phyloP scores from a whole-genome alignment of 768 basidiomycete species.

The Austroboletus festivus region DNA sequence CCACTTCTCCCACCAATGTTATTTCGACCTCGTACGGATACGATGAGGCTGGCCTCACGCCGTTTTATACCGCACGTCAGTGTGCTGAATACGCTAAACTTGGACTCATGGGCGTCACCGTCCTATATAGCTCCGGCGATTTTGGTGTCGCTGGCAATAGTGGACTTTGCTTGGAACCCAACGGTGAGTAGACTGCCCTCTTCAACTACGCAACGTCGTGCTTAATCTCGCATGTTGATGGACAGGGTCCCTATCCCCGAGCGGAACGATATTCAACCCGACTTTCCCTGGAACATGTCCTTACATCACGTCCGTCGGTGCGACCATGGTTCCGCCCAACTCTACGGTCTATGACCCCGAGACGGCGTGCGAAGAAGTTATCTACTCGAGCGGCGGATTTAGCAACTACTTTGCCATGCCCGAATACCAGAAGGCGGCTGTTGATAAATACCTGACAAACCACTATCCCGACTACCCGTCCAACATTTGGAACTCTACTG shows the following conservation, averaged over 20 bases:
- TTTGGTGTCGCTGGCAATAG: constrained; percentile 40
- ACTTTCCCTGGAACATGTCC: constrained; percentile 44
- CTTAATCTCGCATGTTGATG: background rate
- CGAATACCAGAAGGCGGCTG: constrained; percentile 36
- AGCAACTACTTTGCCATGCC: constrained; percentile 43
- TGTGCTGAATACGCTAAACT: constrained; percentile 47
- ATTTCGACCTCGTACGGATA: constrained; percentile 41
- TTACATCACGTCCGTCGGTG: constrained; percentile 46
- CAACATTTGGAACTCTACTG: constrained; percentile 26
- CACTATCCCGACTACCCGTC: constrained; percentile 25
- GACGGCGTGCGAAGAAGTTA: constrained; percentile 28
- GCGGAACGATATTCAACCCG: constrained; percentile 38
- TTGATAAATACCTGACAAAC: constrained; percentile 30
- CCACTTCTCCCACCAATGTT: constrained; percentile 33
- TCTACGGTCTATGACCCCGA: constrained; percentile 28
- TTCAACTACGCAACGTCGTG: background rate
- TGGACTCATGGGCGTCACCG: constrained; percentile 39
- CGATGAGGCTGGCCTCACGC: constrained; percentile 35
- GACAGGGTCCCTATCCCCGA: constrained; percentile 24
- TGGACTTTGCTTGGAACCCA: constrained; percentile 30
- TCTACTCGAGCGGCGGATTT: constrained; percentile 33
- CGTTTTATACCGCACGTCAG: constrained; percentile 38
- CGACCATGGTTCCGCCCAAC: constrained; percentile 41
- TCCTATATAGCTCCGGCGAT: constrained; percentile 46
- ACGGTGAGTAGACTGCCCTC: constrained; percentile 16